A percentile compares a stretch with the other conserved stretches of the same genome.
phyloP scores from a whole-genome alignment of 2,329 filamentous ascomycete genomes.

The Periconia digitata region DNA sequence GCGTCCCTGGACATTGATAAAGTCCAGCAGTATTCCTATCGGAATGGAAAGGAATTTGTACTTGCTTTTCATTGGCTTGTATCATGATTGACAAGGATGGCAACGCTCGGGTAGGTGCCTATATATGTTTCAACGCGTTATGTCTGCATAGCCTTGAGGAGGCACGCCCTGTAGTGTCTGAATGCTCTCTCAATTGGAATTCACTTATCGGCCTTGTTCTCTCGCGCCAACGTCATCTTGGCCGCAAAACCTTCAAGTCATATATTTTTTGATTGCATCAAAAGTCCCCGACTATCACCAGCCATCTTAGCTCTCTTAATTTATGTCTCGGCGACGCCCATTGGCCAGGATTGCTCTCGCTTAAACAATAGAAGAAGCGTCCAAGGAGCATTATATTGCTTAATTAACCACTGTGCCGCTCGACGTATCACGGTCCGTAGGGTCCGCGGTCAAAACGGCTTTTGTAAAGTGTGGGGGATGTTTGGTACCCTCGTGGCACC shows the following conservation, averaged over 20 bases:
- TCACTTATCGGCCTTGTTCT: too few species aligned
- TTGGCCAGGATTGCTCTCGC: slow-evolving; percentile 23
- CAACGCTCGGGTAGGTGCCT: too few species aligned
- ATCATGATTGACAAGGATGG: too few species aligned
- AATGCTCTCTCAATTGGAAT: too few species aligned
- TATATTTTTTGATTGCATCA: slow-evolving; percentile 1
- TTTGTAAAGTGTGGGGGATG: slow-evolving; percentile 7
- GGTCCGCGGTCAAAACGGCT: slow-evolving; percentile 13
- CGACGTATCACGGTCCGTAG: slow-evolving; percentile 10
- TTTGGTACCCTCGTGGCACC: slow-evolving; percentile 10
- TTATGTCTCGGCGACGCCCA: slow-evolving; percentile 14
- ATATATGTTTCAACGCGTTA: too few species aligned
- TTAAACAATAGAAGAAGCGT: slow-evolving; percentile 19
- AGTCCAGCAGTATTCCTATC: too few species aligned
- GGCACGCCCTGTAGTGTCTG: too few species aligned
- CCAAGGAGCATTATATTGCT: slow-evolving; percentile 24
- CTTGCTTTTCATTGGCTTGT: too few species aligned
- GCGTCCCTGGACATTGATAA: too few species aligned
- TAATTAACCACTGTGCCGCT: slow-evolving; percentile 24
- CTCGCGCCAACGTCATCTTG: not conserved
- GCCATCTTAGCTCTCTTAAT: slow-evolving; percentile 5
- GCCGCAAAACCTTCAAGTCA: slow-evolving; percentile 4
- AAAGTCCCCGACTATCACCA: not conserved
- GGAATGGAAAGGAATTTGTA: too few species aligned
- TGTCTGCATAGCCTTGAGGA: too few species aligned